These are phyloP conservation scores for Steccherinum ochraceum DNA, from an alignment of 768 basidiomycete genomes.

Conservation along the genomic window DNA sequence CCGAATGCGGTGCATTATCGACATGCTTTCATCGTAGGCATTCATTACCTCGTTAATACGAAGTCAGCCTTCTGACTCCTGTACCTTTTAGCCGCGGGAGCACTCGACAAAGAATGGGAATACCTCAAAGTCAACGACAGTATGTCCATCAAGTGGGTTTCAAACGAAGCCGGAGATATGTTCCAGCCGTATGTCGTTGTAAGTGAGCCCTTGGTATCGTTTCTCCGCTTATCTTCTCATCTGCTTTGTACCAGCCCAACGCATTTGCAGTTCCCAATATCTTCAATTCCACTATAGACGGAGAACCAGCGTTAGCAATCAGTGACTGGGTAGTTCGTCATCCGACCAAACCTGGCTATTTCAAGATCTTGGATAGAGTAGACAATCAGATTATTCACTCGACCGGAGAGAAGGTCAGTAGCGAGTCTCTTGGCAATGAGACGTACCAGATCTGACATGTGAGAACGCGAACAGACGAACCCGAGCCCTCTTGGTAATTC, in stretches of 20 bases:
- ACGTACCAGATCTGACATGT: too few relatives aligned
- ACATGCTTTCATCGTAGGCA: too few relatives aligned
- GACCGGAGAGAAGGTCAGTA: conserved; percentile 25
- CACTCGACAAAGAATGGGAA: conserved; percentile 4
- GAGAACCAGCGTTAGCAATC: conserved; percentile 27
- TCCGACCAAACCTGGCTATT: conserved; percentile 30
- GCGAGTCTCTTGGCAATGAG: too few relatives aligned
- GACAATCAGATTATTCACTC: conserved; percentile 39
- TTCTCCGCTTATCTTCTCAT: neutral
- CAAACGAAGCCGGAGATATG: too few relatives aligned
- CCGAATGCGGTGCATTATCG: conserved; percentile 1
- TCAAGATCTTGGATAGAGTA: conserved; percentile 33
- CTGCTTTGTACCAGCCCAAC: neutral
- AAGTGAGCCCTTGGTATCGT: neutral
- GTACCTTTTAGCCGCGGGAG: too few relatives aligned
- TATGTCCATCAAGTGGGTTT: too few relatives aligned
- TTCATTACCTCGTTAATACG: too few relatives aligned
- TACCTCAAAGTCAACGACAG: conserved; percentile 2
- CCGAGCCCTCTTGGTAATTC: conserved; percentile 23
- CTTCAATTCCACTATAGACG: neutral
- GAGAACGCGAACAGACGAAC: conserved; percentile 24
- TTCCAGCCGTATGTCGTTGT: too few relatives aligned
- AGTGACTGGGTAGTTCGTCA: conserved; percentile 35
- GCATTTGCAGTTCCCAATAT: neutral
- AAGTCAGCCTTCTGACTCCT: too few relatives aligned